Conservation (phyloP, 2,329 filamentous ascomycete genomes). For the Tolypocladium paradoxum region DNA sequence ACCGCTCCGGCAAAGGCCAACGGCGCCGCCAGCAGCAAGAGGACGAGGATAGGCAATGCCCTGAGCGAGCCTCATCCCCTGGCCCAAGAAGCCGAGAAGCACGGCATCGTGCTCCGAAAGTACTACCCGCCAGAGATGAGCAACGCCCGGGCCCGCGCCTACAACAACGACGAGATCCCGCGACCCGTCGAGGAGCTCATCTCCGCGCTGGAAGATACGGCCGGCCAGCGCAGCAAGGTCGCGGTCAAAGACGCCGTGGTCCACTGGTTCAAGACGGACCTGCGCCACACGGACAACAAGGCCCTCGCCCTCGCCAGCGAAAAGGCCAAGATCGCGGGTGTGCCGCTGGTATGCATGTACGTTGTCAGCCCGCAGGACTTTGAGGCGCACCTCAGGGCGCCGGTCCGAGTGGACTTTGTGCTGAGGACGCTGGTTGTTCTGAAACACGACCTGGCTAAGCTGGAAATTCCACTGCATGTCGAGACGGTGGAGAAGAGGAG, state of each 20-base stretch:
- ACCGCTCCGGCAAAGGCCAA: constrained; percentile 9
- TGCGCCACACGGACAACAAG: constrained; percentile 65
- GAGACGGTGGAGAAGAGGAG: constrained; percentile 60
- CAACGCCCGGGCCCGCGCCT: constrained; percentile 65
- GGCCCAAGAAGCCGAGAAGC: constrained; percentile 32
- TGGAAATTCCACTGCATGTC: constrained; percentile 70
- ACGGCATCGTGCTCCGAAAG: constrained; percentile 57
- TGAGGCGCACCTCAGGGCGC: constrained; percentile 65
- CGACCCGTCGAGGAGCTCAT: constrained; percentile 63
- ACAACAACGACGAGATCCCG: constrained; percentile 57
- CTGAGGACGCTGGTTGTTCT: constrained; percentile 60
- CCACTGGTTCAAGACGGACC: constrained; percentile 85
- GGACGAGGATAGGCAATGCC: constrained; percentile 19
- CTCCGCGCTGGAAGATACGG: constrained; percentile 50
- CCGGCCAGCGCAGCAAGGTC: constrained; percentile 38
- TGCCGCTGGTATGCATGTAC: constrained; percentile 68
- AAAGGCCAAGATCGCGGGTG: constrained; percentile 51
- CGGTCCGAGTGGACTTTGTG: constrained; percentile 69
- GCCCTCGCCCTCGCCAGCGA: constrained; percentile 56
- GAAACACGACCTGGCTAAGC: constrained; percentile 51
- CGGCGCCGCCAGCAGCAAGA: constrained; percentile 19
- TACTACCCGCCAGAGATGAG: constrained; percentile 85
- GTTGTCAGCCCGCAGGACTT: constrained; percentile 76
- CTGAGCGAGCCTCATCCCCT: constrained; percentile 36
- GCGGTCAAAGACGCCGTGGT: constrained; percentile 53